These are phyloP conservation scores for Phytophthora citricola DNA, from an alignment of 352 stramenopile species.

Conservation along the genomic window DNA sequence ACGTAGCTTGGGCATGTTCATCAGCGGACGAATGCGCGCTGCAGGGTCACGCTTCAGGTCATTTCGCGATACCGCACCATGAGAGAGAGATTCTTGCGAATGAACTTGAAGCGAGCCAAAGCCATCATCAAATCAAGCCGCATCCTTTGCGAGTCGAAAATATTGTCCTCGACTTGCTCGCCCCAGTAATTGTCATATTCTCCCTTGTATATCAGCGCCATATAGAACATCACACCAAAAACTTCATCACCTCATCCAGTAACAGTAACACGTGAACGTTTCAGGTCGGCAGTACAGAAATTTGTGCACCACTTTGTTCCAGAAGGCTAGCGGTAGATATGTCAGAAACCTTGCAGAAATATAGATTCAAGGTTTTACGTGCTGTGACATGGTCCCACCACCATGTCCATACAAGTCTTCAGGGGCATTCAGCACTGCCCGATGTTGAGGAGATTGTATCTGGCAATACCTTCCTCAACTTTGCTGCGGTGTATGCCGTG, in stretches of 20 bases:
- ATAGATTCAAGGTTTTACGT: not conserved
- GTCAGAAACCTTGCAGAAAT: not conserved
- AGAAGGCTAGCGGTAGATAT: slow-evolving; percentile 1
- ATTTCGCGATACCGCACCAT: not conserved
- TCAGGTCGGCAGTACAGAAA: not conserved
- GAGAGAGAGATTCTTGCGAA: not conserved
- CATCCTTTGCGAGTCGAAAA: not conserved
- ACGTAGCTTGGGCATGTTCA: slow-evolving; percentile 4
- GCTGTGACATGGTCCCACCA: not conserved
- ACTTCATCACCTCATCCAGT: slow-evolving; percentile 17
- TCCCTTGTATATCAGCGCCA: slow-evolving; percentile 30
- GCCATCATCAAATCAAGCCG: not conserved
- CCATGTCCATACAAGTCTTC: not conserved
- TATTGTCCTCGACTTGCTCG: not conserved
- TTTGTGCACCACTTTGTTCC: slow-evolving; percentile 1
- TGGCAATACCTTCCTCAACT: not conserved
- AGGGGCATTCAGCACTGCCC: not conserved
- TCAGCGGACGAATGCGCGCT: slow-evolving; percentile 1
- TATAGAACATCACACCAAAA: slow-evolving; percentile 10
- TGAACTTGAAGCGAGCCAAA: not conserved
- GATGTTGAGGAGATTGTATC: not conserved
- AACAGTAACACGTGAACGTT: not conserved
- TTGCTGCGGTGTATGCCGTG: not conserved
- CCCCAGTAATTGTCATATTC: slow-evolving; percentile 46
- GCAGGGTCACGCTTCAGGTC: slow-evolving; percentile 5